Evolutionary conservation across 2,329 filamentous ascomycete genomes (phyloP).

Genomic region (Exophiala xenobiotica): DNA sequence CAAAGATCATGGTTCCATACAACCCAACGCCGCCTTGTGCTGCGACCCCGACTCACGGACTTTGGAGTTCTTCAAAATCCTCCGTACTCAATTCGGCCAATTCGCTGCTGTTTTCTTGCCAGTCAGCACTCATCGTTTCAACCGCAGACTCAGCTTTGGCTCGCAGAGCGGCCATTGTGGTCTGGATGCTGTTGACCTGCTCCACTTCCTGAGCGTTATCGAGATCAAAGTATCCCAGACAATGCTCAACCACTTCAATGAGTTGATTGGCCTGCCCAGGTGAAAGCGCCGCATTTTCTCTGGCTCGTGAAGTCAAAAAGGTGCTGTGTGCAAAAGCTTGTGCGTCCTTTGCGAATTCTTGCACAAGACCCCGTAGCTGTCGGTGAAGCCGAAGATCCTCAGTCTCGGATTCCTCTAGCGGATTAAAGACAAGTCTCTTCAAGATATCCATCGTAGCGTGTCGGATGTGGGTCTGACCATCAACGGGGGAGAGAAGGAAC

Average conservation of each 20-base stretch:
- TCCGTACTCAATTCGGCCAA: constrained; percentile 25
- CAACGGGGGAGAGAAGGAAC: constrained; percentile 53
- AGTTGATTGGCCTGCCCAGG: constrained; percentile 27
- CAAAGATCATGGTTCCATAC: not conserved
- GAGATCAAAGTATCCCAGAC: constrained; percentile 21
- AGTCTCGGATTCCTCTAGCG: constrained; percentile 35
- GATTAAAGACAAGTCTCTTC: constrained; percentile 43
- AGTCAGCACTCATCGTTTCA: constrained; percentile 28
- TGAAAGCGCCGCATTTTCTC: constrained; percentile 15
- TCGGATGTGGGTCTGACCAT: constrained; percentile 40
- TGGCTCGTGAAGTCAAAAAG: constrained; percentile 19
- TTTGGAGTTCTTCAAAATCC: constrained; percentile 23
- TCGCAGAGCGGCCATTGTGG: constrained; percentile 13
- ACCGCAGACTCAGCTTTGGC: constrained; percentile 21
- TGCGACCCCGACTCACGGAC: constrained; percentile 11
- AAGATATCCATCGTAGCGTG: constrained; percentile 46
- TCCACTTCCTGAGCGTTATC: constrained; percentile 23
- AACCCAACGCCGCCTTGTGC: not conserved
- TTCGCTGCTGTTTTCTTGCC: constrained; percentile 28
- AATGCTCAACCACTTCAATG: constrained; percentile 23
- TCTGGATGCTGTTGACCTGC: constrained; percentile 14
- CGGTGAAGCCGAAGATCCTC: constrained; percentile 17
- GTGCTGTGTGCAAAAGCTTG: constrained; percentile 13
- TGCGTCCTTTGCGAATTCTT: constrained; percentile 20
- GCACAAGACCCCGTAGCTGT: constrained; percentile 8